Evolutionary conservation across 495 filamentous ascomycete genomes (phyloP), one percentile per base, ranked within the genome.

Genomic region (Beverwykella pulmonaria): DNA sequence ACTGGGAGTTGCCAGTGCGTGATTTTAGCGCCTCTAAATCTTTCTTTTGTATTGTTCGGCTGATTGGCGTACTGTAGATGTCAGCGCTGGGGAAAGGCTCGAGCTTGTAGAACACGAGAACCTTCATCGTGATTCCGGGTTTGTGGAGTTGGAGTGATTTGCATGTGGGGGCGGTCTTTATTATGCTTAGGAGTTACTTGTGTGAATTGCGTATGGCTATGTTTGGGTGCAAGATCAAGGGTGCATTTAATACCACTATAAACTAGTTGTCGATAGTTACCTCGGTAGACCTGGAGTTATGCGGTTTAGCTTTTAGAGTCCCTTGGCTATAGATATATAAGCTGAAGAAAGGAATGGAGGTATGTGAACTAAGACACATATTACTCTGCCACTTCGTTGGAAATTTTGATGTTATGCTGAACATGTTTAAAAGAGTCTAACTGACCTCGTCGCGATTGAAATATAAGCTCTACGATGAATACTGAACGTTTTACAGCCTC

Each of bases 1-100:
- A 10, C 44, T 69, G 62, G 72, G 63, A 22, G 73, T 68, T 9
- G 65, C 65, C 6, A 71, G 60, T 65, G 69, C 65, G n/a, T 71
- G 34, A 63, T 53, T 20, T 46, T 29, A 32, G 17, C 30, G 20
- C 44, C 5, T 5, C 1, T 23, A 26, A 7, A 9, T 49, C 44
- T 19, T 19, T 47, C 1, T 49, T 7, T 30, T 23, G 26, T 19
- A 2, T 25, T 19, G 25, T n/a, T 44, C 39, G 17, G 39, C 39
- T n/a, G 15, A 44, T 44, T 44, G 17, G 39, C 39, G 39, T 44
- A 44, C 2, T 3, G 39, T 14, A 44, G 39, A 44, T 44, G 39
- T 44, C 15, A 3, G 39, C 39, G 39, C 17, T 44, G 39, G 17
- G 39, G 39, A 14, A 12, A 44, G n/a, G 9, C 7, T 2, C 20